Base-by-base conservation (phyloP, 768 basidiomycete species). In the Hortiboletus campestris region DNA sequence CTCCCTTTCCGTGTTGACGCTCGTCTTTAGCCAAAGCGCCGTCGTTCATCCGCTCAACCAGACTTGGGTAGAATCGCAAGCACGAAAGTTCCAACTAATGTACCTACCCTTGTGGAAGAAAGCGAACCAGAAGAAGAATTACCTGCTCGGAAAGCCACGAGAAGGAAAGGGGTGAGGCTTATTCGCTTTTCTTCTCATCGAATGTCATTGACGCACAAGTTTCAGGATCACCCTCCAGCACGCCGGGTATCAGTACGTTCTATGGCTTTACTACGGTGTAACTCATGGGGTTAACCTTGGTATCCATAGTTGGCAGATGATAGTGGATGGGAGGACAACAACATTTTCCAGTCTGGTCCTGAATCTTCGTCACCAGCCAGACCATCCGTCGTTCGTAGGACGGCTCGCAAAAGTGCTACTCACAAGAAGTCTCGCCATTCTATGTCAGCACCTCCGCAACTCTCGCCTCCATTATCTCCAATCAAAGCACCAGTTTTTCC, bases 321-420 rank as follows among this genome's bases (percentile, higher is more conserved):
- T 50, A 91, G 89, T 62, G 89, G 89, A 34, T 93, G 91, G 90
- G 91, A 93, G 65, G 91, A 92, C 60, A 91, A 91, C 65, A 93
- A 94, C 59, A 83, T 91, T 29, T 94, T 94, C 68, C 91, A 94
- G 66, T 91, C 89, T 10, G 91, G 89, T n/a, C 86, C 87, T 6
- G 91, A 93, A 63, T 88, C 87, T n/a, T 89, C 89, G 8, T 91
- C 89, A 14, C 90, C 91, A 34, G 71, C 68, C 11, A 85, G 85
- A 17, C 84, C 86, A 35, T 81, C 85, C 6, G 86, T 85, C 43
- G 56, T 73, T 55, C 72, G 76, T 60, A 78, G 78, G 71, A 59
- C 75, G 43, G 66, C 78, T 55, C 74, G 80, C 58, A 78, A 75
- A 58, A 56, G 67, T 65, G 55, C 61, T 56, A 60, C 55, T 8